A percentile compares a stretch with the other conserved stretches of the same genome.
Evolutionary conservation across 2,329 filamentous ascomycete species (phyloP).

Genomic region (Xylaria sp.): DNA sequence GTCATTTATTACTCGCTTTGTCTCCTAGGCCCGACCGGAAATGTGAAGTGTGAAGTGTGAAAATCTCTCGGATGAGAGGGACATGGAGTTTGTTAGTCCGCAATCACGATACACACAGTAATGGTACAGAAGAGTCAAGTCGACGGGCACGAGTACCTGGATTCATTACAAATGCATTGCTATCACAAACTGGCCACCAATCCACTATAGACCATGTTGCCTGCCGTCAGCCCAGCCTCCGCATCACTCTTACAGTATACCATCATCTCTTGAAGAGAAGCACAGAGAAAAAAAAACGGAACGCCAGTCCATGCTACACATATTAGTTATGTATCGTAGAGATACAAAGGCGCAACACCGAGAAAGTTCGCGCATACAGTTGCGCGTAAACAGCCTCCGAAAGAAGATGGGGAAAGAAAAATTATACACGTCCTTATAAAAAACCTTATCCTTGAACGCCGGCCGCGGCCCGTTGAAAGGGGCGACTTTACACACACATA

Average conservation of each 20-base stretch:
- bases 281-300: neutral
- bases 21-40: too few relatives aligned
- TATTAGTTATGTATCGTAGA: slow-evolving; percentile 28
- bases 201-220: neutral
- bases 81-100: neutral
- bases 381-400: neutral
- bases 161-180: slow-evolving; percentile 9
- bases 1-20: neutral
- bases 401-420: slow-evolving; percentile 7
- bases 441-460: slow-evolving; percentile 22
- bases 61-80: neutral
- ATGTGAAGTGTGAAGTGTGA: neutral
- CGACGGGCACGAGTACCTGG: neutral
- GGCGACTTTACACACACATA: slow-evolving; percentile 4
- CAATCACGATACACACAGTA: neutral
- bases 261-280: slow-evolving; percentile 2
- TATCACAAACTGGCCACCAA: slow-evolving; percentile 17
- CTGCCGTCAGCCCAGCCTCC: neutral
- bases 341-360: slow-evolving; percentile 8
- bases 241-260: slow-evolving; percentile 9
- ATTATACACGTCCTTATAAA: slow-evolving; percentile 22
- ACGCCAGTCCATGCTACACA: slow-evolving; percentile 33
- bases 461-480: slow-evolving; percentile 16
- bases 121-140: neutral
- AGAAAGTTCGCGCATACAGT: neutral